A percentile compares a stretch with the other conserved stretches of the same genome.
Conservation (phyloP, 257 asterid species). For the Nicotiana tabacum region DNA sequence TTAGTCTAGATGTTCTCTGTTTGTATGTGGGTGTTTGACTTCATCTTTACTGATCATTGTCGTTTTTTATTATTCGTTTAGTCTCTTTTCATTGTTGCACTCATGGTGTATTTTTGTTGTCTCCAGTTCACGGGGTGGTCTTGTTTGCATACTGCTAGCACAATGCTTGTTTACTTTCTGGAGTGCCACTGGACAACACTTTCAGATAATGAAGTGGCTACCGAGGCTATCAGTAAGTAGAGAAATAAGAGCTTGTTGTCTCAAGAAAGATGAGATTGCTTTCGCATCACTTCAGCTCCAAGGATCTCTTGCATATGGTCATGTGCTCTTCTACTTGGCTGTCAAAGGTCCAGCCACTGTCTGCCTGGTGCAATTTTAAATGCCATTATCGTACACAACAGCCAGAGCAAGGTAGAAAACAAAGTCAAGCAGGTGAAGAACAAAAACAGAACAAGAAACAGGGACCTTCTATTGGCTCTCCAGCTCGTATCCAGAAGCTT, state of each 20-base stretch:
- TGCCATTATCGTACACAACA: not conserved
- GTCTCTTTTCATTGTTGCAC: not conserved
- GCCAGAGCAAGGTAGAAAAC: slow-evolving; percentile 16
- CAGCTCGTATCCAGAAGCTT: slow-evolving; percentile 58
- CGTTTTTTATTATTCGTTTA: not conserved
- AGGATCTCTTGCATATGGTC: not conserved
- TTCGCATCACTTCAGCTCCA: not conserved
- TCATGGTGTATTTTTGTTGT: not conserved
- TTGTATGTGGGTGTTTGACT: not conserved
- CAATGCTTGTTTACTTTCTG: not conserved
- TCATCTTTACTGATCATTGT: not conserved
- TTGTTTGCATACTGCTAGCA: not conserved
- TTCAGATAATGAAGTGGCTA: not conserved
- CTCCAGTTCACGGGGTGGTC: not conserved
- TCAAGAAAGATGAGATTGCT: not conserved
- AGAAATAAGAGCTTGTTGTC: not conserved
- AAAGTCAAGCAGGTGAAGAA: slow-evolving; percentile 16
- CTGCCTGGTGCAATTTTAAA: not conserved
- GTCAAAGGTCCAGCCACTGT: not conserved
- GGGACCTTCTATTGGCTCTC: slow-evolving; percentile 41
- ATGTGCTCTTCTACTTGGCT: not conserved
- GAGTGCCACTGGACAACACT: not conserved
- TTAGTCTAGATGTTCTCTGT: not conserved
- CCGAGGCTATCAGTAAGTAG: not conserved
- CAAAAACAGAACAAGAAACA: slow-evolving; percentile 18